Evolutionary conservation across 2,329 filamentous ascomycete genomes (phyloP), one percentile per base, ranked within the genome.

Genomic region (Claviceps pusilla): DNA sequence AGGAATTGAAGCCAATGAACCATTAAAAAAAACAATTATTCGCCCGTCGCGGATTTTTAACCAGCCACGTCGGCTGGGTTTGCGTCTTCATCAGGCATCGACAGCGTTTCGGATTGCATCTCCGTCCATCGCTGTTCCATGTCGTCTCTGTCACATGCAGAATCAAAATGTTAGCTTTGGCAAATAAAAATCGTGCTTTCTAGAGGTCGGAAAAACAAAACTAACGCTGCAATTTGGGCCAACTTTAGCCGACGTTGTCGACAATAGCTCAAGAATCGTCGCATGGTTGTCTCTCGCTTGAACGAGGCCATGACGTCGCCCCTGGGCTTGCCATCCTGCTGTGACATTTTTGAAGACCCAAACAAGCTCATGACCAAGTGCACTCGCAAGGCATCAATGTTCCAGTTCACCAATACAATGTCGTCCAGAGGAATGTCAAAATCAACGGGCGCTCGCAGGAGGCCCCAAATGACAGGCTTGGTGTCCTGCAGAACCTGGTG

Each of bases 401-500:
- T 72, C 62, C 72, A 78, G 24, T 64, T 64, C 12, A 79, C 68
- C 58, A 73, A 67, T 3, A 65, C 60, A 28, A 80, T 67, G 53
- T 79, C 76, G 2, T 68, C 63, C 19, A 77, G 60, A 1, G 68
- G 66, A 29, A 79, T 58, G 57, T 76, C 69, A 56, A 80, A 79
- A 60, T 78, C 71, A 53, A 76, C 69, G 1, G 74, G 73, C 31
- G 75, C 69, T 56, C 72, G 70, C 59, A 77, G 77, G 11, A 73
- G 65, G 6, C 71, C 74, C 77, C 77, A 80, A 0, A 62, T 63
- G 2, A 70, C 68, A 14, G 72, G 72, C 19, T 67, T 54, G 3
- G 70, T 66, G 16, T 74, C 70, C 48, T 70, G 71, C 4, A 80
- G 68, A 1, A 79, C 73, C 59, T 79, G 77, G 58, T 80, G 77